Percentiles rank a stretch among this genome's conserved stretches.
Conservation (phyloP, 192 early-diverging fungal genomes). For the Backusella tarrabulga region DNA sequence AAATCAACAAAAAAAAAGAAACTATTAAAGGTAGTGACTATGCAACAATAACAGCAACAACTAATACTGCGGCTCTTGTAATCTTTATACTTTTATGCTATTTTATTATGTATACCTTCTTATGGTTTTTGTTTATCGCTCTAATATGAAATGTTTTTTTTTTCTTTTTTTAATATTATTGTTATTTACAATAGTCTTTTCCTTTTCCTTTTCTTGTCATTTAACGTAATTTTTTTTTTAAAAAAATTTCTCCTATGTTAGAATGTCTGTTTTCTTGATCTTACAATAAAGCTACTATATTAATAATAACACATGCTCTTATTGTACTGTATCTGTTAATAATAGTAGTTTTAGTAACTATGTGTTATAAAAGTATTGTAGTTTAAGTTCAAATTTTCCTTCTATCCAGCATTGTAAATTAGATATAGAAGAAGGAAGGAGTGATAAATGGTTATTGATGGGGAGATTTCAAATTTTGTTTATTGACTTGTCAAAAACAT, state of each 20-base stretch:
- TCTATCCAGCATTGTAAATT: background rate
- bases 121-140: background rate
- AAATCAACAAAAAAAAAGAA: background rate
- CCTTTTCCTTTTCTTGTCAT: background rate
- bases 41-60: background rate
- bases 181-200: too few species aligned
- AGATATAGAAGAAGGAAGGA: background rate
- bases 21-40: background rate
- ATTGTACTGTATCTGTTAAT: background rate
- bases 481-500: slow-evolving; percentile 1
- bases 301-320: background rate
- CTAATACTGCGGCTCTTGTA: background rate
- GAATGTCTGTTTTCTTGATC: background rate
- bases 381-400: background rate
- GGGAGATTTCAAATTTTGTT: background rate
- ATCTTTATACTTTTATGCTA: background rate
- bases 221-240: background rate
- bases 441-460: background rate
- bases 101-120: background rate
- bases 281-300: background rate
- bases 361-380: background rate
- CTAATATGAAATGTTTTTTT: background rate
- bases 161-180: background rate
- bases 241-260: background rate
- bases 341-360: background rate